A percentile compares a stretch with the other conserved stretches of the same genome.
Conservation (phyloP, 495 filamentous ascomycete species). For the Parathielavia appendiculata region DNA sequence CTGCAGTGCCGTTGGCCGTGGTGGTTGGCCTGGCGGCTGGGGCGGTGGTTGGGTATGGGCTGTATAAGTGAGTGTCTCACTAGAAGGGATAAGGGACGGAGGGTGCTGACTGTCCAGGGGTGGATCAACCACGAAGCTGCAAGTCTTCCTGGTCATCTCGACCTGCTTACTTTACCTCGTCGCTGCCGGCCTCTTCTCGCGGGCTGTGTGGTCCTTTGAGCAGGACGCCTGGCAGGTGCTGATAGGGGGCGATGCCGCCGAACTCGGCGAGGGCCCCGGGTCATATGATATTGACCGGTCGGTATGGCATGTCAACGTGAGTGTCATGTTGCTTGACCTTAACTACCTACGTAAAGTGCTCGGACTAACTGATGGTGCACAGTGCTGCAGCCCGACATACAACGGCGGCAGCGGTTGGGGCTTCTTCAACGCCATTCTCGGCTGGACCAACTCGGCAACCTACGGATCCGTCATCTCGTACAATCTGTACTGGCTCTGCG, state of each 20-base stretch:
- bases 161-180: constrained; percentile 84
- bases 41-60: constrained; percentile 56
- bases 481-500: constrained; percentile 77
- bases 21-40: constrained; percentile 63
- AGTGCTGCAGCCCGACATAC: constrained; percentile 71
- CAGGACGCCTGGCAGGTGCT: constrained; percentile 57
- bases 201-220: constrained; percentile 68
- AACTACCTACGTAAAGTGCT: neutral
- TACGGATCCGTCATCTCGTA: constrained; percentile 81
- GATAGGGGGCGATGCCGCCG: constrained; percentile 67
- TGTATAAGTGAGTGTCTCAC: constrained; percentile 63
- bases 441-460: constrained; percentile 87
- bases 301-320: constrained; percentile 87
- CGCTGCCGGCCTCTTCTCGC: constrained; percentile 77
- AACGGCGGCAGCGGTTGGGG: constrained; percentile 82
- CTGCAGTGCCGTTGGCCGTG: constrained; percentile 68
- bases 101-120: constrained; percentile 32
- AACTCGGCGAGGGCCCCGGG: constrained; percentile 71
- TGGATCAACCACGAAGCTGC: constrained; percentile 56
- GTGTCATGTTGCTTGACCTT: constrained; percentile 33
- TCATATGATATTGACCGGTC: constrained; percentile 81
- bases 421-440: constrained; percentile 76
- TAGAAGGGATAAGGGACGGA: neutral
- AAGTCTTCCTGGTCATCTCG: constrained; percentile 73
- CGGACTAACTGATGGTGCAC: constrained; percentile 8